These are phyloP conservation scores for Paramecium primaurelia DNA, from an alignment of 73 alveolate species.

Conservation along the genomic window DNA sequence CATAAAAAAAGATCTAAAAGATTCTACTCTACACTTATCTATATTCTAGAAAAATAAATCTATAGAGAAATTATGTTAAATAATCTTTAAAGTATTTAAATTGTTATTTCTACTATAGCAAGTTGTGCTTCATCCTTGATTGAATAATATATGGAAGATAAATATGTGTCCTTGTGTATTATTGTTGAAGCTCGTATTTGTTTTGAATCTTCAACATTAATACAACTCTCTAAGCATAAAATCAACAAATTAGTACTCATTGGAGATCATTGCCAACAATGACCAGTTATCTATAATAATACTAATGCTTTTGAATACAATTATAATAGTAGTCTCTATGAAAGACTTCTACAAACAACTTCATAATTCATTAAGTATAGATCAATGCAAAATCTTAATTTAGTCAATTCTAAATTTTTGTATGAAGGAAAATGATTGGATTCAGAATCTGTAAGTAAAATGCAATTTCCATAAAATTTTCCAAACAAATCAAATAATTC, in stretches of 20 bases:
- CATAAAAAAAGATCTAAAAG: conserved; percentile 10
- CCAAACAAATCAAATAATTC: background rate
- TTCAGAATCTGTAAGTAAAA: background rate
- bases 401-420: background rate
- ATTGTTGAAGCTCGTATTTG: conserved; percentile 51
- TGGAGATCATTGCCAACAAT: conserved; percentile 19
- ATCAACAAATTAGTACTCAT: background rate
- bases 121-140: background rate
- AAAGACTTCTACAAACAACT: background rate
- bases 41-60: background rate
- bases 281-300: conserved; percentile 10
- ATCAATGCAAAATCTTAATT: conserved; percentile 12
- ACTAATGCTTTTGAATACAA: background rate
- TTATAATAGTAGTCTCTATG: conserved; percentile 14
- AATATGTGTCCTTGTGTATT: background rate
- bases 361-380: background rate
- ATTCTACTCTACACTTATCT: background rate
- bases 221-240: background rate
- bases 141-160: background rate
- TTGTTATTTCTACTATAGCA: background rate
- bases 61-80: background rate
- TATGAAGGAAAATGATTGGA: background rate
- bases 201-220: conserved; percentile 24
- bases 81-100: background rate
- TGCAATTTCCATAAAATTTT: background rate